Conservation (phyloP, 345 rosid species). For the Cardiospermum halicacabum region DNA sequence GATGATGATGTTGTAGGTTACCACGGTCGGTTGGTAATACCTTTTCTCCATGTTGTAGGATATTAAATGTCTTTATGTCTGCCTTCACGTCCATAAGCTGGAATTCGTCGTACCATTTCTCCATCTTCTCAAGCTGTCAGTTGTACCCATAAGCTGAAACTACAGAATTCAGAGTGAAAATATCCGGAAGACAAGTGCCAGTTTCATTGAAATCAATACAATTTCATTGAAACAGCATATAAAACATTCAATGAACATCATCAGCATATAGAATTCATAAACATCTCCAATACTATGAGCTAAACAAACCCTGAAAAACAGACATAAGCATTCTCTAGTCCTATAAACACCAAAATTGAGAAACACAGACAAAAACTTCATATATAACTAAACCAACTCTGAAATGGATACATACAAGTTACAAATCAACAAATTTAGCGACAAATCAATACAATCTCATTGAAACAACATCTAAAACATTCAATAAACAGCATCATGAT, state of each 20-base stretch:
- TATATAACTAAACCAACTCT: background rate
- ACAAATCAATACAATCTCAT: background rate
- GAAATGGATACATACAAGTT: background rate
- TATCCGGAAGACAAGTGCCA: slow-evolving; percentile 57
- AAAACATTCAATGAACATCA: slow-evolving; percentile 32
- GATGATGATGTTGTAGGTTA: slow-evolving; percentile 59
- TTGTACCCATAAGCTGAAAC: slow-evolving; percentile 61
- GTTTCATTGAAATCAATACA: slow-evolving; percentile 31
- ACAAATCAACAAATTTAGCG: background rate
- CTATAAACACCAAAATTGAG: background rate
- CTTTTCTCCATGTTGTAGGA: slow-evolving; percentile 63
- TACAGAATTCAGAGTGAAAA: slow-evolving; percentile 68
- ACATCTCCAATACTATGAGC: too few species aligned
- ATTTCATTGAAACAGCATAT: slow-evolving; percentile 39
- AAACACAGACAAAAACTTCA: background rate
- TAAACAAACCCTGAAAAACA: background rate
- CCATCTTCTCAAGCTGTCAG: slow-evolving; percentile 55
- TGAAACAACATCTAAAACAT: background rate
- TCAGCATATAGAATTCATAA: background rate
- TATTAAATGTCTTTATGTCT: slow-evolving; percentile 65
- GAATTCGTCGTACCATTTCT: slow-evolving; percentile 71
- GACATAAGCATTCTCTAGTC: too few species aligned
- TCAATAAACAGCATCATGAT: background rate
- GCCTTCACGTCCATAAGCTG: slow-evolving; percentile 74
- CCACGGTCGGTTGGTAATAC: slow-evolving; percentile 42